Evolutionary conservation across 352 stramenopile species (phyloP), one percentile per base, ranked within the genome.

Genomic region (Pythium oligandrum): DNA sequence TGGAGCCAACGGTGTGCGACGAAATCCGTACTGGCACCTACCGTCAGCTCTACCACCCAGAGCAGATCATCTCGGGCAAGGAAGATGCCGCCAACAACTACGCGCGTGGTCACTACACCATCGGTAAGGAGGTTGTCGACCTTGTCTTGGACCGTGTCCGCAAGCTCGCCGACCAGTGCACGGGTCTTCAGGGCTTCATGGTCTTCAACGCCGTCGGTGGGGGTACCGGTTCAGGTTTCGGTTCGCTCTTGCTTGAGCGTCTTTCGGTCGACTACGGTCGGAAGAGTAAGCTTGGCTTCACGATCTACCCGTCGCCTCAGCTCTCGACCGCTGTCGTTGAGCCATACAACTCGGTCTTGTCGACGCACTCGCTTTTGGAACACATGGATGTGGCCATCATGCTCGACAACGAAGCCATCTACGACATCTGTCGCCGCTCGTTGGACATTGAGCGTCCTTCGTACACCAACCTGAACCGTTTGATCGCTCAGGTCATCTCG

Each of bases 391-490:
- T 96, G 49, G 96, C 92, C 34, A 97, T 99, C 63, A 98, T 97
- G 78, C 78, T 99, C 35, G 96, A 99, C 73, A 99, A 99, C 68
- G 96, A 99, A 73, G 96, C 96, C 60, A 93, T 99, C 54, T 99
- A 99, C 75, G 96, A 99, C 75, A 97, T 99, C 55, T 99, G 96
- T 70, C 86, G 90, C 64, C 88, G 96, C 61, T 98, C 96, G 72
- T 85, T 99, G 40, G 93, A 98, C 55, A 98, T 99, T 74, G 92
- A 98, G 61, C 86, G 93, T 46, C 97, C 97, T 12, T 98, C 96
- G 47, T 99, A 99, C 92, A 98, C 91, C 44, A 98, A 99, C 90
- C 79, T 99, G 54, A 99, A 99, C 83, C 77, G 95, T 44, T 75
- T 99, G 40, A 97, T 99, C 70, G 96, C 96, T 11, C 99, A 42